Percentiles rank a stretch among this genome's conserved stretches.
Evolutionary conservation across 306 rosid genomes (phyloP).

Genomic region (Quillaja saponaria): DNA sequence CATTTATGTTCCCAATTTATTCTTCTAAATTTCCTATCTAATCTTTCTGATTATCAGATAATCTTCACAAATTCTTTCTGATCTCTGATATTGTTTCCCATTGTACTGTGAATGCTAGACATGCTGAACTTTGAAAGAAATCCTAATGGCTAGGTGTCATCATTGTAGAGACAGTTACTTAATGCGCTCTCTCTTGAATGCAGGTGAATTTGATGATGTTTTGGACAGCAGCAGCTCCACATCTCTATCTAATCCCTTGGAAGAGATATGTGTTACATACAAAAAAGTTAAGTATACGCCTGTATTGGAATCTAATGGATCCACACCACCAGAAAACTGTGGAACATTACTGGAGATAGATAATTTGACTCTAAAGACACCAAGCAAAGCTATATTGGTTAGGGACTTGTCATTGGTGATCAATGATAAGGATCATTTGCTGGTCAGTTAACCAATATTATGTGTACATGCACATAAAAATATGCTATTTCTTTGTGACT

Average conservation of each 20-base stretch:
- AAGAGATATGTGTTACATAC: conserved; percentile 61
- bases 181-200: conserved; percentile 22
- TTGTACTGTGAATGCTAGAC: background rate
- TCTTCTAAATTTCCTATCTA: too few relatives aligned
- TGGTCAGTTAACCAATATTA: conserved; percentile 50
- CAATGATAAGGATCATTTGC: conserved; percentile 65
- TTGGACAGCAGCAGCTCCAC: conserved; percentile 59
- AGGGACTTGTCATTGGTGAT: conserved; percentile 64
- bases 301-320: conserved; percentile 69
- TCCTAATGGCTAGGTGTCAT: background rate
- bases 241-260: conserved; percentile 48
- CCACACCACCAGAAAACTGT: conserved; percentile 44
- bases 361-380: conserved; percentile 75
- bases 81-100: too few relatives aligned
- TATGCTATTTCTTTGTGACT: background rate
- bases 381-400: conserved; percentile 67
- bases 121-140: background rate
- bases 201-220: conserved; percentile 92
- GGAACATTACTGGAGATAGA: conserved; percentile 65
- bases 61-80: too few relatives aligned
- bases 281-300: conserved; percentile 43
- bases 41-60: too few relatives aligned
- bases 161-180: background rate
- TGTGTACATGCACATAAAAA: background rate
- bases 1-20: too few relatives aligned